Conservation (phyloP, 2,329 filamentous ascomycete species). For the Aspergillus ochraceoroseus region DNA sequence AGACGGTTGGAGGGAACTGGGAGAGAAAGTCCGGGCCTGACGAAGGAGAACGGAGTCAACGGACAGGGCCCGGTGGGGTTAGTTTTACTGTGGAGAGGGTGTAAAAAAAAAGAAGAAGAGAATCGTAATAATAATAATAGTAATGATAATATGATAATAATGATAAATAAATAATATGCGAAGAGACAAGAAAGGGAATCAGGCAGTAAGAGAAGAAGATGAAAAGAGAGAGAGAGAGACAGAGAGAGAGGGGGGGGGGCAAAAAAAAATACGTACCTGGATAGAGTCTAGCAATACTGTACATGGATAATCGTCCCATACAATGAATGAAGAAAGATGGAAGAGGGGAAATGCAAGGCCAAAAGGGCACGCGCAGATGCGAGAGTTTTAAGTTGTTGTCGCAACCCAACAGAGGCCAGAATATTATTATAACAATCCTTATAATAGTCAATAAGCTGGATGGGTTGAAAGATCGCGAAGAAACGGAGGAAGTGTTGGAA, state of each 20-base stretch:
- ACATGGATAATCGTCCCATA: slow-evolving; percentile 2
- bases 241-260: slow-evolving; percentile 1
- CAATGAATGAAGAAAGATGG: slow-evolving; percentile 2
- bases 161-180: not conserved
- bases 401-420: slow-evolving; percentile 11
- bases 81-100: slow-evolving; percentile 17
- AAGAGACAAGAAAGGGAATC: slow-evolving; percentile 3
- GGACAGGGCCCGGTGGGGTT: slow-evolving; percentile 14
- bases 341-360: slow-evolving; percentile 8
- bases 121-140: not conserved
- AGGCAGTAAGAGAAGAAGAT: slow-evolving; percentile 1
- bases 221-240: slow-evolving; percentile 2
- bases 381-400: slow-evolving; percentile 14
- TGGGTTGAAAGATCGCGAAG: slow-evolving; percentile 8
- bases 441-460: too few species aligned
- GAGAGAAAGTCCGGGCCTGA: slow-evolving; percentile 16
- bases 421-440: not conserved
- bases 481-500: slow-evolving; percentile 15
- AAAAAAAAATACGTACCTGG: slow-evolving; percentile 1
- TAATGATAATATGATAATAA: not conserved
- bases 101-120: slow-evolving; percentile 9
- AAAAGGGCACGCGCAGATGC: slow-evolving; percentile 15
- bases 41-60: slow-evolving; percentile 16
- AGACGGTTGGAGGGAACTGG: slow-evolving; percentile 14
- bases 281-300: not conserved